Conservation (phyloP, 2,329 filamentous ascomycete genomes). For the Byssothecium circinans region DNA sequence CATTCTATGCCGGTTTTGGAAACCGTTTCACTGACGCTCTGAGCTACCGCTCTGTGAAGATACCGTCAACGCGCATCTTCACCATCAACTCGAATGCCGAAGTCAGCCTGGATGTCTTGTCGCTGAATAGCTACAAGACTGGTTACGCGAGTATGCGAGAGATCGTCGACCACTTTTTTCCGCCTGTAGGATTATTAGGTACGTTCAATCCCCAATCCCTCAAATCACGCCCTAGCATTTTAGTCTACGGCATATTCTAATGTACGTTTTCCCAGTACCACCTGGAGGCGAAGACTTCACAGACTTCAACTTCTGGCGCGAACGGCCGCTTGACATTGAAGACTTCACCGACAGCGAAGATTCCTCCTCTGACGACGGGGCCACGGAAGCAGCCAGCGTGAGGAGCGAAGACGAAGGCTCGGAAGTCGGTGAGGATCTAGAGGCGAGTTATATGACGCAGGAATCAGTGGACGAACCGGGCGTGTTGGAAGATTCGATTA, state of each 20-base stretch:
- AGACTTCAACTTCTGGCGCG: constrained; percentile 96
- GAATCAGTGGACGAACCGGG: constrained; percentile 49
- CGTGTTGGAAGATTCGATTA: constrained; percentile 48
- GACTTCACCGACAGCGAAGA: constrained; percentile 83
- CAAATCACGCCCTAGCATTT: too few species aligned
- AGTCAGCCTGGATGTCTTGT: constrained; percentile 86
- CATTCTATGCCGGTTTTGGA: constrained; percentile 96
- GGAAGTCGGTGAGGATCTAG: constrained; percentile 51
- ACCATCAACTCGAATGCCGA: constrained; percentile 98
- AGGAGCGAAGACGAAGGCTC: constrained; percentile 57
- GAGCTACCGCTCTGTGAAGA: constrained; percentile 93
- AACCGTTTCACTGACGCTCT: constrained; percentile 96
- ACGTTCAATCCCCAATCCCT: too few species aligned
- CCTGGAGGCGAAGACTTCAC: constrained; percentile 93
- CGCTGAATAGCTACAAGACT: constrained; percentile 91
- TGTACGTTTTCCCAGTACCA: too few species aligned
- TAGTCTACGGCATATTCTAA: too few species aligned
- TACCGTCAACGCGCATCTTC: constrained; percentile 91
- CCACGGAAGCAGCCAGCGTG: constrained; percentile 48
- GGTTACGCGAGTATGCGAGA: constrained; percentile 97
- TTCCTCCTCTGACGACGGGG: constrained; percentile 54
- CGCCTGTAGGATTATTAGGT: constrained; percentile 75
- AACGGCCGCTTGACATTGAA: constrained; percentile 77
- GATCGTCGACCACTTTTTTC: constrained; percentile 97
- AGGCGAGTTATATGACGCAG: constrained; percentile 61